A percentile compares a stretch with the other conserved stretches of the same genome.
Conservation (phyloP, 345 rosid species). For the Cardamine chenopodiifolia region DNA sequence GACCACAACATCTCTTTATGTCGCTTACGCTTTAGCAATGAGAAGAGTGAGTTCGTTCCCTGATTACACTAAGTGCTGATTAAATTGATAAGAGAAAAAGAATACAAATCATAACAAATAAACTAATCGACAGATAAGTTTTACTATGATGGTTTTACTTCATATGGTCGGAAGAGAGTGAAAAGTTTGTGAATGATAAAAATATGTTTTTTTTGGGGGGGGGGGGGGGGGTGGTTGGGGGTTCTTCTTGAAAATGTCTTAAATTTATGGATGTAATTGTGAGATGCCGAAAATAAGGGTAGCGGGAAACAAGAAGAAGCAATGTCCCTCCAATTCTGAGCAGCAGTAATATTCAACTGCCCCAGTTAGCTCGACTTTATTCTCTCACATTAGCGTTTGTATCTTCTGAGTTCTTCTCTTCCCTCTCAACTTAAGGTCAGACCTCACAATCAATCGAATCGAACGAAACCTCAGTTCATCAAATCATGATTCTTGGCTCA, state of each 20-base stretch:
- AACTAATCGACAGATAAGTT: not conserved
- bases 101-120: no score
- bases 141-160: not conserved
- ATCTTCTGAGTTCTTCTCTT: conserved; percentile 18
- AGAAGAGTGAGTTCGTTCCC: no score
- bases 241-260: not conserved
- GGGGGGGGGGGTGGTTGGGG: no score
- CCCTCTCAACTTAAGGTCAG: conserved; percentile 34
- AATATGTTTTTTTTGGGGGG: not conserved
- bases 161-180: not conserved
- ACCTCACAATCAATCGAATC: conserved; percentile 44
- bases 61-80: not conserved
- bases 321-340: not conserved
- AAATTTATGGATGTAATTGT: not conserved
- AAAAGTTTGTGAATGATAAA: not conserved
- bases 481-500: conserved; percentile 78
- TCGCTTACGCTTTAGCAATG: no score
- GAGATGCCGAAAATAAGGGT: not conserved
- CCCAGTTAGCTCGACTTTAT: not conserved
- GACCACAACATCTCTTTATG: no score
- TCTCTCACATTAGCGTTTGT: conserved; percentile 13
- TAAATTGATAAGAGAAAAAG: not conserved
- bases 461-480: conserved; percentile 20
- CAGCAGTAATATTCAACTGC: not conserved
- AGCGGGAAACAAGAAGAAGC: not conserved